phyloP scores from a whole-genome alignment of 2,329 filamentous ascomycete genomes.

The Colletotrichum caudatum region DNA sequence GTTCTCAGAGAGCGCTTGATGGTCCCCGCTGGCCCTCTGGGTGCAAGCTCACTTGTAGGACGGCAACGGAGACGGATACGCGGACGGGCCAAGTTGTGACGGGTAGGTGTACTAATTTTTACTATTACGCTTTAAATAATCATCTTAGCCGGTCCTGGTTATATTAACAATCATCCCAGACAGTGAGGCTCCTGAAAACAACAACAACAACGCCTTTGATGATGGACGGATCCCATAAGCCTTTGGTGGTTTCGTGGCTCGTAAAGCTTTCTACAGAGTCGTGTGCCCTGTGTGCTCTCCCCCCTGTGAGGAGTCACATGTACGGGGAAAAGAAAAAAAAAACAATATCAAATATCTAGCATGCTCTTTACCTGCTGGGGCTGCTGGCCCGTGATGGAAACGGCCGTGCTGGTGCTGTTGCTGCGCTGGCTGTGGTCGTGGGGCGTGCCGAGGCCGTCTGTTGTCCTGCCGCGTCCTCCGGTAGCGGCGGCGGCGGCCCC shows the following conservation, averaged over 20 bases:
- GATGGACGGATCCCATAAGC: not conserved
- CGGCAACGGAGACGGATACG: no score
- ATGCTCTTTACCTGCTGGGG: conserved; percentile 70
- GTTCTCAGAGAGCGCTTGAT: not conserved
- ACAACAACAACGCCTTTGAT: not conserved
- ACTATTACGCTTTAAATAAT: conserved; percentile 15
- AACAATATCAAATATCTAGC: conserved; percentile 62
- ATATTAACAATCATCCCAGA: not conserved
- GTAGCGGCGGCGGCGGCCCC: not conserved
- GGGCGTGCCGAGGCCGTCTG: not conserved
- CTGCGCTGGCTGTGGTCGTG: conserved; percentile 53
- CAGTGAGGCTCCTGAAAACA: no score
- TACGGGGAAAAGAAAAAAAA: not conserved
- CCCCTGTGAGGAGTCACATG: no score
- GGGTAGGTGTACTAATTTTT: not conserved
- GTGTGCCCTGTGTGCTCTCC: no score
- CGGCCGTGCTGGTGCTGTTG: conserved; percentile 59
- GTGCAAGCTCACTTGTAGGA: not conserved
- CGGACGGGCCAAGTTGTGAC: not conserved
- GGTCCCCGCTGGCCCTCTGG: not conserved
- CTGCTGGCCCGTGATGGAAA: conserved; percentile 58
- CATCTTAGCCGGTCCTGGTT: not conserved
- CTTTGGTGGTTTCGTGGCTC: conserved; percentile 25
- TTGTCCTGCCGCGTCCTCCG: conserved; percentile 9
- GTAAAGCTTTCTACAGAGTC: conserved; percentile 8